Evolutionary conservation across 345 rosid genomes (phyloP).

Genomic region (Syzygium oleosum): DNA sequence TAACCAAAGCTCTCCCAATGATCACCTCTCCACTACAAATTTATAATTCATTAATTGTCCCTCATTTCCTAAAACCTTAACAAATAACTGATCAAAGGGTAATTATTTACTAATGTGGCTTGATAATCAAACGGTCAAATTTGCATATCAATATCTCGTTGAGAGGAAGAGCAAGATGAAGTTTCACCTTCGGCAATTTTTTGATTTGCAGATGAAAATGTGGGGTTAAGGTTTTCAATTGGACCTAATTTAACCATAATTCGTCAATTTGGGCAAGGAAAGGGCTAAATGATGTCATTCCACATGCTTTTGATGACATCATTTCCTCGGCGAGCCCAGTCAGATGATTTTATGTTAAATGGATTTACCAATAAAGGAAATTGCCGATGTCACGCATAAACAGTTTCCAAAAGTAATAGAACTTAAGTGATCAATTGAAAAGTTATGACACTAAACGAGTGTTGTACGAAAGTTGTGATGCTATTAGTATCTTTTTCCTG

Average conservation of each 20-base stretch:
- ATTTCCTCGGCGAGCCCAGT: not conserved
- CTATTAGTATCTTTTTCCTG: not conserved
- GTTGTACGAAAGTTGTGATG: accelerated
- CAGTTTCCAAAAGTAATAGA: not conserved
- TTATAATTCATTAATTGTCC: not conserved
- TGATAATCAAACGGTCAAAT: not conserved
- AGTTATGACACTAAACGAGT: accelerated
- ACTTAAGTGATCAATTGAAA: not conserved
- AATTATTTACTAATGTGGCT: not conserved
- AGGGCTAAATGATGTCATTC: not conserved
- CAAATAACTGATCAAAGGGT: not conserved
- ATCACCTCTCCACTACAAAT: not conserved
- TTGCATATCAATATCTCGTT: not conserved
- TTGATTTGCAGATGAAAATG: not conserved
- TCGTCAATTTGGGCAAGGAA: not conserved
- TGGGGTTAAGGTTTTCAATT: not conserved
- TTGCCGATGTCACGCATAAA: accelerated
- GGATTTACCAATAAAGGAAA: not conserved
- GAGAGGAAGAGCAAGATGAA: not conserved
- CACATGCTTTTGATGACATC: not conserved
- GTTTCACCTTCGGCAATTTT: not conserved
- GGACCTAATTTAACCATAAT: not conserved
- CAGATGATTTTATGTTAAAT: not conserved
- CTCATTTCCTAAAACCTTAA: not conserved
- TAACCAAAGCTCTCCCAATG: not conserved